A percentile compares a stretch with the other conserved stretches of the same genome.
These are phyloP conservation scores for Closterium sp. DNA, from an alignment of 139 green algal species.

Conservation along the genomic window DNA sequence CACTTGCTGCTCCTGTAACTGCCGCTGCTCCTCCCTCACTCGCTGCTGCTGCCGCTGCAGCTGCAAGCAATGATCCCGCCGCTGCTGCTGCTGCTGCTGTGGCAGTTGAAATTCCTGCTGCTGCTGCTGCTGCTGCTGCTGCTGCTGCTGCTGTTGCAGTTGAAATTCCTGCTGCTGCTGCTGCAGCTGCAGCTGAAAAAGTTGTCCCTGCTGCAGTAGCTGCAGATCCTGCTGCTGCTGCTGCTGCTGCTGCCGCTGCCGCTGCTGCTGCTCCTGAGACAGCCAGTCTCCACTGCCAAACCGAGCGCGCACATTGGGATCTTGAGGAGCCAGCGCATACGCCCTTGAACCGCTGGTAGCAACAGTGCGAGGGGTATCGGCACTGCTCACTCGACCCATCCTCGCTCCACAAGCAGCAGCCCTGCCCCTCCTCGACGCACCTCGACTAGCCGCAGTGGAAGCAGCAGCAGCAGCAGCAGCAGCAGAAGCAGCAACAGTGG, in stretches of 20 bases:
- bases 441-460: background rate
- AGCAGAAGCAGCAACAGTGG: too few relatives aligned
- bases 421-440: background rate
- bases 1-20: background rate
- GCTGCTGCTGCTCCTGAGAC: background rate
- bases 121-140: background rate
- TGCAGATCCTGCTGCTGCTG: too few relatives aligned
- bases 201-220: background rate
- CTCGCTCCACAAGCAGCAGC: background rate
- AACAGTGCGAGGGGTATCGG: background rate
- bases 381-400: background rate
- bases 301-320: background rate
- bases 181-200: background rate
- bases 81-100: background rate
- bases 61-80: background rate
- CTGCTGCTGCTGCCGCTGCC: too few relatives aligned
- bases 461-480: too few relatives aligned
- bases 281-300: background rate
- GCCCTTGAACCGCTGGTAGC: background rate
- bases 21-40: background rate
- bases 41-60: slow-evolving; percentile 2
- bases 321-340: background rate
- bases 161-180: background rate
- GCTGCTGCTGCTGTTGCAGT: background rate
- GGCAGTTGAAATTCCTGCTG: background rate